Base-by-base conservation (phyloP, 176 grass and related monocot species). In the Poa annua region DNA sequence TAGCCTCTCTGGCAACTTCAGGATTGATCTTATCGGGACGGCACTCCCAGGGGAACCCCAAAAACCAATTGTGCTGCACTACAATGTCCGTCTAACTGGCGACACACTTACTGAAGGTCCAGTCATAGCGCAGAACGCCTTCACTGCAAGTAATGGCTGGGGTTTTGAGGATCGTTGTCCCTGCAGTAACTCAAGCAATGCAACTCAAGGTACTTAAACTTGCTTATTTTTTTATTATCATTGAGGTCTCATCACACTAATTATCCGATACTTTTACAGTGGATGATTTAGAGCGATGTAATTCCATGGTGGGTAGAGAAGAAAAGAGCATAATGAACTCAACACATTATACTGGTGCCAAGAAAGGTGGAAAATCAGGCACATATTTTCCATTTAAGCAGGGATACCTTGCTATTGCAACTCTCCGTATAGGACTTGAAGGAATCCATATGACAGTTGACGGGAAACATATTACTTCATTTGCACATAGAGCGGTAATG, bases 391-490 rank as follows among this genome's bases (percentile, higher is more conserved):
- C 92, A 38, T 98, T 93, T 78, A 98, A 88, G 66, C 87, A 90
- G 88, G 96, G 96, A 51, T 90, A 90, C 76, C 96, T 95, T 88
- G 89, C 89, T 36, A 98, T 98, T 65, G 54, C 87, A 81, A 93
- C 86, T 48, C 42, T 98, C 57, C 78, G 96, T 71, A 77, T 98
- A 66, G 91, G 91, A 22, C 64, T 49, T 0, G 91, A 98, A 76
- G 91, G 96, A 73, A 93, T 98, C 54, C 96, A 98, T 54, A 95
- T 93, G 91, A 91, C 90, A 17, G 91, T 93, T 13, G 96, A 98
- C 41, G 92, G 96, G 72, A 90, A 88, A 57, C 96, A 95, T 53
- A 24, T 95, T 67, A 98, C 91, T 50, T 92, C 96, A 11, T 98
- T 93, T 51, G 42, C 89, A 39, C 91, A 93, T 85, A 63, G 87